phyloP scores from a whole-genome alignment of 345 rosid genomes.

The Garcia nutans region DNA sequence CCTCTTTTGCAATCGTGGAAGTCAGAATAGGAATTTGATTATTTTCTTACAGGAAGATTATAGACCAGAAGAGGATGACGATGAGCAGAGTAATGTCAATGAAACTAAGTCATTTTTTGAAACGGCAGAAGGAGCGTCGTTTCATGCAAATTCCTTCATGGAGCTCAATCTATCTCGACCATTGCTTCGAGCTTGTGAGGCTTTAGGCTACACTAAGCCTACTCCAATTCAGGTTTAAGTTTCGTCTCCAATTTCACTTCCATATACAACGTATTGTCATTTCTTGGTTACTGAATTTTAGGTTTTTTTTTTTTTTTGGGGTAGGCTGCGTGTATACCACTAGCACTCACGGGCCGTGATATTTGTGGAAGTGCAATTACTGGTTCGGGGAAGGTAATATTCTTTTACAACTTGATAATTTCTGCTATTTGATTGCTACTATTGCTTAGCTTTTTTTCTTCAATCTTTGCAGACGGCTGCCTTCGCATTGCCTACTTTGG shows the following conservation, averaged over 20 bases:
- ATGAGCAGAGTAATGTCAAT: conserved; percentile 32
- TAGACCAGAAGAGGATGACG: conserved; percentile 53
- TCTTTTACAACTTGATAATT: neutral
- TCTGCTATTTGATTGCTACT: neutral
- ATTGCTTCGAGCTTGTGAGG: conserved; percentile 81
- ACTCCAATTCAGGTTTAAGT: conserved; percentile 84
- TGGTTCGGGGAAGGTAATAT: conserved; percentile 90
- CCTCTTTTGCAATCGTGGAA: too few relatives aligned
- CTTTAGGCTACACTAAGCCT: conserved; percentile 81
- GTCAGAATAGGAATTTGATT: too few relatives aligned
- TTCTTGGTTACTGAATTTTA: neutral
- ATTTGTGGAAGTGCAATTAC: conserved; percentile 97
- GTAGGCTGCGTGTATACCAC: conserved; percentile 50
- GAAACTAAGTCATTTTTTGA: conserved; percentile 66
- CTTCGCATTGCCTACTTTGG: conserved; percentile 80
- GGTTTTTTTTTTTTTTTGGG: neutral
- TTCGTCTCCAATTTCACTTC: neutral
- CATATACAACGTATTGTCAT: neutral
- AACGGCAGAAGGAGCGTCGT: conserved; percentile 66
- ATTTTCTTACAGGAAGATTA: conserved; percentile 61
- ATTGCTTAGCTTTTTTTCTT: neutral
- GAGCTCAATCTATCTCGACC: conserved; percentile 70
- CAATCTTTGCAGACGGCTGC: conserved; percentile 74
- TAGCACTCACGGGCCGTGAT: conserved; percentile 87
- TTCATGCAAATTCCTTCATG: conserved; percentile 77